Evolutionary conservation across 371 early-diverging fungal genomes (phyloP).

Genomic region (Apophysomyces trapeziformis): DNA sequence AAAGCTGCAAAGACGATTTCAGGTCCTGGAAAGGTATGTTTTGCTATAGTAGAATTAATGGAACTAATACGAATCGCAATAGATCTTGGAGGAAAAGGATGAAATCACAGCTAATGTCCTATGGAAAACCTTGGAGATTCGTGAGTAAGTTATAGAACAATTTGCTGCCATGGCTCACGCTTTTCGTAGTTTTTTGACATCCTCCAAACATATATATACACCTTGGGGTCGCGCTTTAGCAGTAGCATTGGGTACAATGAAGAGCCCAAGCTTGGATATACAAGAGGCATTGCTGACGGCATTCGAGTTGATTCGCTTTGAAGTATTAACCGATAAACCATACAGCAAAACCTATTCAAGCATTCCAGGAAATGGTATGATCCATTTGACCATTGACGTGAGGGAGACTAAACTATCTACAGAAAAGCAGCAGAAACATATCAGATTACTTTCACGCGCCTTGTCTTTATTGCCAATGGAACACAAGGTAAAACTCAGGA

Average conservation of each 20-base stretch:
- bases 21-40: slow-evolving; percentile 27
- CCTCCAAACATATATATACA: slow-evolving; percentile 50
- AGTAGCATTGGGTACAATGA: slow-evolving; percentile 26
- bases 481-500: slow-evolving; percentile 34
- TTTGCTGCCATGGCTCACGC: neutral
- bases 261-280: slow-evolving; percentile 22
- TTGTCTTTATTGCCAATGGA: slow-evolving; percentile 59
- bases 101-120: slow-evolving; percentile 57
- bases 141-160: slow-evolving; percentile 42
- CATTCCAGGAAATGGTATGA: slow-evolving; percentile 45
- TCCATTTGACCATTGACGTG: slow-evolving; percentile 15
- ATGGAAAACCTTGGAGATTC: slow-evolving; percentile 56
- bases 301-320: slow-evolving; percentile 64
- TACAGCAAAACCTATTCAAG: slow-evolving; percentile 58
- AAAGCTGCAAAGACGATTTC: slow-evolving; percentile 48
- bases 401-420: slow-evolving; percentile 21
- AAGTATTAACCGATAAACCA: slow-evolving; percentile 54
- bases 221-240: slow-evolving; percentile 54
- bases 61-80: neutral
- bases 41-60: neutral
- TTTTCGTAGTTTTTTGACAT: slow-evolving; percentile 46
- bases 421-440: slow-evolving; percentile 42
- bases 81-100: slow-evolving; percentile 49
- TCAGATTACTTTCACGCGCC: slow-evolving; percentile 59
- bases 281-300: slow-evolving; percentile 66